These are phyloP conservation scores for Cyathus pygmaeus DNA, from an alignment of 1,284 basidiomycete genomes.

Conservation along the genomic window DNA sequence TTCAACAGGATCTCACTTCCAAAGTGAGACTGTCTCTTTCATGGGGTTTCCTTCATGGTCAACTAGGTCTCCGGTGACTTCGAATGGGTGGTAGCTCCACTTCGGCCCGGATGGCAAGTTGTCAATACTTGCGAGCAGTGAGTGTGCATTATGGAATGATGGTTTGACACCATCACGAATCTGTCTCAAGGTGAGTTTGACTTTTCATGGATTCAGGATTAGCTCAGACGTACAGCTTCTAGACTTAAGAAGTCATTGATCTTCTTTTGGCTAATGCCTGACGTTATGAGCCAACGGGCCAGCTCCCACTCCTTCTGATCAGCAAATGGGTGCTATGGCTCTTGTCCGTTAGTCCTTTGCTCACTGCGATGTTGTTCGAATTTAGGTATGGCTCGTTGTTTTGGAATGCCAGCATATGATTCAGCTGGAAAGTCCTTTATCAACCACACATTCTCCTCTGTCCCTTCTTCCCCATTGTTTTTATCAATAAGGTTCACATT, in stretches of 20 bases:
- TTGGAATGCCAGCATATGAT: not conserved
- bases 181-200: not conserved
- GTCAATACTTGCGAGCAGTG: constrained; percentile 24
- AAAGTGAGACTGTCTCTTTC: constrained; percentile 37
- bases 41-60: constrained; percentile 17
- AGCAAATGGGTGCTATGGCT: constrained; percentile 26
- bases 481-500: too few relatives aligned
- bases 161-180: constrained; percentile 3
- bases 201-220: not conserved
- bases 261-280: constrained; percentile 29
- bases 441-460: too few relatives aligned
- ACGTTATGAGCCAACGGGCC: constrained; percentile 28
- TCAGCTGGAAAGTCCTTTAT: not conserved
- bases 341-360: not conserved
- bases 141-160: constrained; percentile 25
- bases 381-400: not conserved
- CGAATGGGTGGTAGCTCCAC: constrained; percentile 29
- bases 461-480: too few relatives aligned
- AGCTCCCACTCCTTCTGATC: constrained; percentile 30
- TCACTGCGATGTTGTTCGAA: not conserved
- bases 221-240: constrained; percentile 19
- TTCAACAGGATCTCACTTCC: constrained; percentile 37
- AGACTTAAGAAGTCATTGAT: constrained; percentile 29
- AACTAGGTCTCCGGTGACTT: constrained; percentile 16
- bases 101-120: constrained; percentile 14